Evolutionary conservation across 108 stramenopile species (phyloP), one percentile per base, ranked within the genome.

Genomic region (Epithemia pelagica): DNA sequence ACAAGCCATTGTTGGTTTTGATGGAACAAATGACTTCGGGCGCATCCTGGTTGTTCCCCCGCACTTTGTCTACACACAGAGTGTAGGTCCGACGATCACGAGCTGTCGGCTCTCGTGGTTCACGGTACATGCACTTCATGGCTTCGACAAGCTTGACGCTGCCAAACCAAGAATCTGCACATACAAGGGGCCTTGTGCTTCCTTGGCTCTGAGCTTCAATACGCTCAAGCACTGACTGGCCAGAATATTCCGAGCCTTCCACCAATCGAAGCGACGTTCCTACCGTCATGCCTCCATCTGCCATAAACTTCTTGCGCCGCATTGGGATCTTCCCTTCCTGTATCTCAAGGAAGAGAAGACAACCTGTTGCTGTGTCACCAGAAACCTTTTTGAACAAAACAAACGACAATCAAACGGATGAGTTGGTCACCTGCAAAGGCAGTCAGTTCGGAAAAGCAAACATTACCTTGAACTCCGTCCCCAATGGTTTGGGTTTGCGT

Each of bases 401-500:
- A 46, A 15, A 46, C 15, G 15, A 46, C 5, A 46, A 46, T 10
- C 37, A 10, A 15, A 15, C 37, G 5, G 37, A 46, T 46, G 15
- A 46, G 37, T 46, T n/a, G n/a, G n/a, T n/a, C n/a, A n/a, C n/a
- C n/a, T n/a, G n/a, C n/a, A n/a, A n/a, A n/a, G n/a, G n/a, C 37
- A 46, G 10, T 15, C 5, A 15, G 10, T 10, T 5, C 37, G 5
- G 15, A 46, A 46, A 15, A 10, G 37, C 15, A 10, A 5, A 10
- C 10, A 5, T 46, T 46, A 46, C 37, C 37, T 46, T 46, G 5
- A 5, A 46, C 15, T 69, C 59, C 24, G 68, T 69, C 20, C 68
- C 68, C 1, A 69, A 30, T 31, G 59, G 59, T 30, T 62, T 58
- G 7, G 68, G 68, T 30, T 69, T 69, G 2, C 59, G 22, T 2